phyloP scores from a whole-genome alignment of 1,284 basidiomycete species.

The Fomitopsis palustris region DNA sequence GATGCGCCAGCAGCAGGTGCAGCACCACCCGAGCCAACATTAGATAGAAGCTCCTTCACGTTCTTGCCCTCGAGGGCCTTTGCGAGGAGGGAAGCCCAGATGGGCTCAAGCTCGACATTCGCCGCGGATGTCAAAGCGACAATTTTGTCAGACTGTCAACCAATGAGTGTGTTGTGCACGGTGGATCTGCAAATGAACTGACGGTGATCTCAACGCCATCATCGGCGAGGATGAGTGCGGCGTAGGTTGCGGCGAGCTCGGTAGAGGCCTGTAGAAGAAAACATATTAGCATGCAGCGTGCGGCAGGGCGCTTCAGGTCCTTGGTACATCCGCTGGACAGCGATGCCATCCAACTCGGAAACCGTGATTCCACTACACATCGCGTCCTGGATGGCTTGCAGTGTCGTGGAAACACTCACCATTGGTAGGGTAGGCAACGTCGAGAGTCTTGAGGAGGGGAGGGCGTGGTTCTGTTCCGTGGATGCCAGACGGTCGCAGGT shows the following conservation, averaged over 20 bases:
- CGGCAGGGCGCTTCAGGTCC: background rate
- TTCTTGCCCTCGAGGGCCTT: slow-evolving; percentile 99
- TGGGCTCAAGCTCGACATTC: slow-evolving; percentile 86
- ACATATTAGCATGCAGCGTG: background rate
- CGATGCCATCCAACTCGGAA: background rate
- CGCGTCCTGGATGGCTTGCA: background rate
- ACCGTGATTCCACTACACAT: background rate
- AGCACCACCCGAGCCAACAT: slow-evolving; percentile 84
- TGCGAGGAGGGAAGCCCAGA: slow-evolving; percentile 96
- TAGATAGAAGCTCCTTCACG: slow-evolving; percentile 92
- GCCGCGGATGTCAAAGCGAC: slow-evolving; percentile 81
- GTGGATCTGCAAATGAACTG: slow-evolving; percentile 27
- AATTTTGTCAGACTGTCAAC: slow-evolving; percentile 85
- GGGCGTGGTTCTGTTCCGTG: background rate
- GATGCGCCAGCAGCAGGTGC: slow-evolving; percentile 68
- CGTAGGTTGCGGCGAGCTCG: slow-evolving; percentile 89
- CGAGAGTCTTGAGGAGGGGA: background rate
- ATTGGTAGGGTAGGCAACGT: background rate
- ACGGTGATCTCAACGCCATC: slow-evolving; percentile 97
- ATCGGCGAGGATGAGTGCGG: slow-evolving; percentile 95
- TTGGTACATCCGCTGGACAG: background rate
- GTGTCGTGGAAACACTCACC: background rate
- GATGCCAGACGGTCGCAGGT: background rate
- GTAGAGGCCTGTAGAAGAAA: slow-evolving; percentile 40
- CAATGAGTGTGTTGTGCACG: background rate